A percentile compares a stretch with the other conserved stretches of the same genome.
These are phyloP conservation scores for Solanum chilense DNA, from an alignment of 257 asterid genomes.

Conservation along the genomic window DNA sequence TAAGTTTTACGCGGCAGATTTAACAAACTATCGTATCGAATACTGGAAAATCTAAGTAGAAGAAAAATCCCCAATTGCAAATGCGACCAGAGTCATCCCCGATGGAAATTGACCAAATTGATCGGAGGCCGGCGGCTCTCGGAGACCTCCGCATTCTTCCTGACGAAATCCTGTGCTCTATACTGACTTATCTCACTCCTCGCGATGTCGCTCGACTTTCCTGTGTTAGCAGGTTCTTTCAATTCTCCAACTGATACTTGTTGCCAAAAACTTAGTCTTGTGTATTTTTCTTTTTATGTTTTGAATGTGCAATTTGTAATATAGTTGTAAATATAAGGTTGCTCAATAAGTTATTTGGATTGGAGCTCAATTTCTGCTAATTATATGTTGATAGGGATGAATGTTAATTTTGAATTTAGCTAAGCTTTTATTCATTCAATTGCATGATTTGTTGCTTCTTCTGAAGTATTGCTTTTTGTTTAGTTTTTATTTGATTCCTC, in stretches of 20 bases:
- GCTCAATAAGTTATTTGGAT: background rate
- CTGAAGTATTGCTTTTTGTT: background rate
- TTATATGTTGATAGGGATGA: background rate
- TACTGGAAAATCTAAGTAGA: conserved; percentile 11
- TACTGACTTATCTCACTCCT: conserved; percentile 49
- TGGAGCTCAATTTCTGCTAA: background rate
- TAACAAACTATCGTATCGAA: background rate
- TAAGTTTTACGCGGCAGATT: conserved; percentile 17
- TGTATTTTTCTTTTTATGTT: background rate
- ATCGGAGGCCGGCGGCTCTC: conserved; percentile 70
- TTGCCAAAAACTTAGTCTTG: background rate
- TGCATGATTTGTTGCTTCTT: background rate
- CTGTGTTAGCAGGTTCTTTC: conserved; percentile 76
- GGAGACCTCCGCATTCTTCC: conserved; percentile 71
- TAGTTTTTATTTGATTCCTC: background rate
- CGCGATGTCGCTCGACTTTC: conserved; percentile 76
- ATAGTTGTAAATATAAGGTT: background rate
- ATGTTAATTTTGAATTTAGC: background rate
- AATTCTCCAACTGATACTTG: background rate
- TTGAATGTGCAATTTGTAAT: background rate
- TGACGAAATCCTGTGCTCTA: conserved; percentile 55
- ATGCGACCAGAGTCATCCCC: background rate
- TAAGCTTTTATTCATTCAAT: background rate
- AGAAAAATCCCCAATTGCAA: conserved; percentile 3
- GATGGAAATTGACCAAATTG: conserved; percentile 11